Percentiles rank a stretch among this genome's conserved stretches.
Conservation (phyloP, 2,329 filamentous ascomycete species). For the Nectriaceae sp. region DNA sequence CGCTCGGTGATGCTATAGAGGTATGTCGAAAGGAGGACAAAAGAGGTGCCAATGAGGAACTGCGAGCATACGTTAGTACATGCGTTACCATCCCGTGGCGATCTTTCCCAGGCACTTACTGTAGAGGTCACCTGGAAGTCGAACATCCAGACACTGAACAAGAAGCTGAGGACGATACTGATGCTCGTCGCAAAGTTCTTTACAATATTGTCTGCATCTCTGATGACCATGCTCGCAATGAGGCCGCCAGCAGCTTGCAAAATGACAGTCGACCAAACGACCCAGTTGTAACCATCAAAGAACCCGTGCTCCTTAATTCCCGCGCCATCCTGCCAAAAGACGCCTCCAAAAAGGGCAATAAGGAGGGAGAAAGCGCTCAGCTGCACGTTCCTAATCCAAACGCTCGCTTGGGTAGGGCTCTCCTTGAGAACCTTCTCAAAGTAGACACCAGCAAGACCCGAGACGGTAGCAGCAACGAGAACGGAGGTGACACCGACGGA, state of each 20-base stretch:
- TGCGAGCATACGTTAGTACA: conserved; percentile 38
- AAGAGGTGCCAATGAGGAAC: conserved; percentile 78
- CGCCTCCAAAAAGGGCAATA: conserved; percentile 81
- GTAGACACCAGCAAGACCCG: conserved; percentile 82
- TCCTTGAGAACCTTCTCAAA: conserved; percentile 93
- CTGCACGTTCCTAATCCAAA: conserved; percentile 96
- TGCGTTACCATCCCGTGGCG: not conserved
- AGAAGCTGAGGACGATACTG: conserved; percentile 83
- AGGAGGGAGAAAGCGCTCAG: conserved; percentile 93
- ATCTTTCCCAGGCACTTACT: conserved; percentile 57
- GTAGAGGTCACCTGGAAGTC: conserved; percentile 71
- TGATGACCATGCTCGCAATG: conserved; percentile 54
- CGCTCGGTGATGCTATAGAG: conserved; percentile 74
- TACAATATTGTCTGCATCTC: conserved; percentile 68
- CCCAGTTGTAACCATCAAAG: conserved; percentile 91
- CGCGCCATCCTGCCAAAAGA: conserved; percentile 83
- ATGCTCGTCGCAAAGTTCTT: conserved; percentile 94
- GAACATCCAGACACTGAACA: conserved; percentile 86
- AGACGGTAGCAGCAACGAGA: conserved; percentile 74
- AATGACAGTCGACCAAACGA: conserved; percentile 83
- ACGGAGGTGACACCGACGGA: conserved; percentile 79
- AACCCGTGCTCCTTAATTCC: conserved; percentile 84
- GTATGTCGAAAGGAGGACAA: conserved; percentile 82
- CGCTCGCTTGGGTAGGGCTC: conserved; percentile 69
- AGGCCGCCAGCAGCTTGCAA: conserved; percentile 85